Evolutionary conservation across 2,329 filamentous ascomycete genomes (phyloP).

Genomic region (Aspergillus neotritici): DNA sequence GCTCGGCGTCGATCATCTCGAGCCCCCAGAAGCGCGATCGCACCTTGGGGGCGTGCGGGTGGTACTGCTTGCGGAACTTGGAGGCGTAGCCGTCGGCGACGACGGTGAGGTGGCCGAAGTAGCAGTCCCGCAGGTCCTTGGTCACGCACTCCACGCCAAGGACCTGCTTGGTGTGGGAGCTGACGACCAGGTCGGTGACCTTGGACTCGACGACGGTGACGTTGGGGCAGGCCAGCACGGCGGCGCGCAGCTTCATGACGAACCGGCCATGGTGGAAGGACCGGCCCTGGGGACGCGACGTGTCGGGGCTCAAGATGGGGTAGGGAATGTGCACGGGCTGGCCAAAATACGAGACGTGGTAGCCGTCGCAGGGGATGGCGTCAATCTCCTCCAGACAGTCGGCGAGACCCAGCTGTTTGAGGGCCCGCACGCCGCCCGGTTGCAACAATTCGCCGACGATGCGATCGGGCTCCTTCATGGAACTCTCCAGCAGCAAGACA

Average conservation of each 20-base stretch:
- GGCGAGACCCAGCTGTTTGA: conserved; percentile 71
- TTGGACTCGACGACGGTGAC: conserved; percentile 90
- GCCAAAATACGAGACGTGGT: conserved; percentile 78
- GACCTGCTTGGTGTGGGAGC: conserved; percentile 63
- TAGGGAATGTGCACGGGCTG: conserved; percentile 72
- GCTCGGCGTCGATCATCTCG: conserved; percentile 79
- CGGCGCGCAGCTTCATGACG: conserved; percentile 71
- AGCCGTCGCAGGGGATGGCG: conserved; percentile 73
- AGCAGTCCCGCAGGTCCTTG: conserved; percentile 61
- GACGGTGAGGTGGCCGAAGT: conserved; percentile 83
- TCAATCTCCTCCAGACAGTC: conserved; percentile 88
- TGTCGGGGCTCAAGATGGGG: conserved; percentile 52
- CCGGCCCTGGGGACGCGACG: conserved; percentile 62
- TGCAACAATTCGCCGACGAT: conserved; percentile 95
- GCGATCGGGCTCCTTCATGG: conserved; percentile 84
- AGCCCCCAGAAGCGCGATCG: conserved; percentile 89
- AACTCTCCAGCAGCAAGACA: conserved; percentile 82
- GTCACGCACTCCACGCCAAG: conserved; percentile 77
- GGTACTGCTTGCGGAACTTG: conserved; percentile 78
- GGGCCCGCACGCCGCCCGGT: conserved; percentile 77
- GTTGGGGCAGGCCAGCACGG: conserved; percentile 69
- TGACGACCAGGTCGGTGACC: conserved; percentile 67
- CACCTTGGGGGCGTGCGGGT: conserved; percentile 60
- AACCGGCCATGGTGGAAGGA: conserved; percentile 94
- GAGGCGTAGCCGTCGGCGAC: conserved; percentile 89